Evolutionary conservation across 768 basidiomycete species (phyloP), one percentile per base, ranked within the genome.

Genomic region (Pholiota microspora): DNA sequence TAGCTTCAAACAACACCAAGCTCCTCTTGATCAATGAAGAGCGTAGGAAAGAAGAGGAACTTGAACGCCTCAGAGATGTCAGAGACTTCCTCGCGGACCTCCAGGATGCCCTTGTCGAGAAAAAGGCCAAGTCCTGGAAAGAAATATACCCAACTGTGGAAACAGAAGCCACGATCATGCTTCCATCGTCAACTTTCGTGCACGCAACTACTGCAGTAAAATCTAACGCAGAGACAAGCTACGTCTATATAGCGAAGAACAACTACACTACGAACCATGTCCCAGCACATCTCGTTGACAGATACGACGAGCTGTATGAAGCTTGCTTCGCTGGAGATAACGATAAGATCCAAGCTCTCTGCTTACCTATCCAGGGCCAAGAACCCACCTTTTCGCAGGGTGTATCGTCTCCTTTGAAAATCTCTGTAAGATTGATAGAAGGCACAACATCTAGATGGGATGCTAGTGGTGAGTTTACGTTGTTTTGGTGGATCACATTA

Each of bases 281-380:
- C 5, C 69, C 73, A 0, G 49, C 64, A n/a, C 69, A 72, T 56
- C 59, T 74, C 40, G 65, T 65, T 16, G 53, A 65, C 15, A 55
- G 63, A 2, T 86, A 85, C 59, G 77, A 83, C 45, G 77, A 82
- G 54, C 71, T 86, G 0, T 85, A 71, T 57, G 80, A 83, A 58
- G 84, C 84, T 2, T 81, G 78, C 59, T 80, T 72, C 62, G 59
- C 63, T 2, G 83, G 84, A 1, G 74, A 83, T 61, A 77, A 80
- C 49, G 76, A 69, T 18, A 76, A 71, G 53, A 71, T 87, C 23
- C 70, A 79, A 59, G 65, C 73, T 21, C 67, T 86, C 5, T 87
- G 85, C 63, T 66, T 84, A 15, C 83, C 82, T 0, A 62, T 71
- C 3, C 64, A 71, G 7, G 66, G 61, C 27, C 59, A 63, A 34